Conservation (phyloP, 805 yeast genomes). For the Kodamaea neixiangensis region DNA sequence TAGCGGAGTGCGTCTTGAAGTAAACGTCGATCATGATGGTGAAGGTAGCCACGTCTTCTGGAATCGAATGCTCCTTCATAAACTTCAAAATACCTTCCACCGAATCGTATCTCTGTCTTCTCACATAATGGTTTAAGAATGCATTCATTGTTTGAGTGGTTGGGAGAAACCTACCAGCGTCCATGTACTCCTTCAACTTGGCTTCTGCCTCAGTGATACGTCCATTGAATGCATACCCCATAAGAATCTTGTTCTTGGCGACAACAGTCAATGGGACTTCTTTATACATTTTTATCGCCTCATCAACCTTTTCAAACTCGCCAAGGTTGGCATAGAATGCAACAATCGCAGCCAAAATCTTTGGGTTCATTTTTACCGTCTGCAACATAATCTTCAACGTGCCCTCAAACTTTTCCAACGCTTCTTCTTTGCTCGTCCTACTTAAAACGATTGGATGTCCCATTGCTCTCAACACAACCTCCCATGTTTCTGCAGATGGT, state of each 20-base stretch:
- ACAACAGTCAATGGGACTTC: constrained; percentile 35
- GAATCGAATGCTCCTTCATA: constrained; percentile 43
- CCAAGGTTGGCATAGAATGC: constrained; percentile 45
- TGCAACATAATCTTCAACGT: constrained; percentile 32
- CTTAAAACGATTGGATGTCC: constrained; percentile 31
- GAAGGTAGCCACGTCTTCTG: constrained; percentile 64
- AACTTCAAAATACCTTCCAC: constrained; percentile 46
- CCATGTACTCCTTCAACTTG: constrained; percentile 38
- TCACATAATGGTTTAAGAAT: constrained; percentile 46
- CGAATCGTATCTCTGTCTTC: constrained; percentile 46
- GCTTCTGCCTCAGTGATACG: constrained; percentile 47
- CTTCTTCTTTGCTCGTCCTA: constrained; percentile 24
- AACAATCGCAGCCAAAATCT: constrained; percentile 50
- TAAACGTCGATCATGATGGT: constrained; percentile 57
- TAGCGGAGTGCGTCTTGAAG: constrained; percentile 47
- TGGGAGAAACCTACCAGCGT: constrained; percentile 42
- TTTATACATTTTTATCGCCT: constrained; percentile 31
- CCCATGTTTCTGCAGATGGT: constrained; percentile 59
- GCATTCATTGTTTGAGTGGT: constrained; percentile 53
- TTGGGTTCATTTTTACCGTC: constrained; percentile 43
- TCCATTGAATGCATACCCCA: constrained; percentile 44
- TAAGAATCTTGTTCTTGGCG: constrained; percentile 46
- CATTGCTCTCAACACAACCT: constrained; percentile 54
- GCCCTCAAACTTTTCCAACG: constrained; percentile 14
- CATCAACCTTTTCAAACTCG: constrained; percentile 44